Base-by-base conservation (phyloP, 257 asterid species). In the Solanum sitiens region DNA sequence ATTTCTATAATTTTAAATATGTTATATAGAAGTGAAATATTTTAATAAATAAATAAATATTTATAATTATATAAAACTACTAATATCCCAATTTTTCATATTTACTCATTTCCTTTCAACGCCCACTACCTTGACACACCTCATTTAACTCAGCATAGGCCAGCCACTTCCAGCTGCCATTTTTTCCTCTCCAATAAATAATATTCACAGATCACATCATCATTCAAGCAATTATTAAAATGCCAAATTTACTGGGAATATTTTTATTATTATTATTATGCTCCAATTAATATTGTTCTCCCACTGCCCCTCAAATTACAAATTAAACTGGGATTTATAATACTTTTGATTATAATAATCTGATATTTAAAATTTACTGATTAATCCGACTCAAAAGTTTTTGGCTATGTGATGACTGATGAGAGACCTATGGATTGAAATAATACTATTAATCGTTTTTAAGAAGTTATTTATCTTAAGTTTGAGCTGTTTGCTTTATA, bases 151-250 rank as follows among this genome's bases (percentile, higher is more conserved):
- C 21, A 11, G 1, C 8, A 32, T 30, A 37, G 32, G 32, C 70
- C 70, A 82, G 42, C 86, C 70, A 25, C 32, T 50, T 50, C 70
- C 86, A 82, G 86, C 86, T 82, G 45, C 86, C 86, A 50, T 15
- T 50, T 70, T 71, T 25, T 25, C 39, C 39, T 77, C 25, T 45
- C 18, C 42, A 80, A 27, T 80, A 76, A 74, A 39, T n/a, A 77
- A 76, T 27, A 80, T 32, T 82, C 16, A 37, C 42, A 33, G n/a
- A 82, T 82, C 30, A 30, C 32, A 50, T 53, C 10, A 82, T 50
- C 50, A 42, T 23, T 76, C 63, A 77, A 77, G 39, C 25, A 82
- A 27, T 9, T 8, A 47, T 50, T 47, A 47, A 82, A 82, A 72
- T 16, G 9, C 44, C 70, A 82, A 50, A 20, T 30, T 80, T 30